Evolutionary conservation across 2,329 filamentous ascomycete species (phyloP), one percentile per base, ranked within the genome.

Genomic region (Ophiostoma pallidulum): DNA sequence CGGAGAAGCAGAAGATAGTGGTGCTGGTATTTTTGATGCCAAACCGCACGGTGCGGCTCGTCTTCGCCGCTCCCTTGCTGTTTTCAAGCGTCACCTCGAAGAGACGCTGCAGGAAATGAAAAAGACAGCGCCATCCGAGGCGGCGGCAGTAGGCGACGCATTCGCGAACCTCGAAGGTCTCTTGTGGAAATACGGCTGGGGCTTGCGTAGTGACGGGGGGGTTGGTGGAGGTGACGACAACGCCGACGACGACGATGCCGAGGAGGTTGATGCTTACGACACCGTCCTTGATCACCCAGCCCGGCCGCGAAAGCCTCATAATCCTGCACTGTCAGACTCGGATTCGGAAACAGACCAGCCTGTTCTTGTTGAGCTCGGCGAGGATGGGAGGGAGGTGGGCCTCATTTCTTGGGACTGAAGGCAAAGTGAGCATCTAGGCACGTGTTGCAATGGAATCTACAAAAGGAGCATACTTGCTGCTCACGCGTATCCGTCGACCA

Each of bases 21-120:
- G 50, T 8, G 49, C 42, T 4, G 52, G 56, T 47, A 50, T 68
- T 13, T 58, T 69, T 16, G 62, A 67, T 48, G 59, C 61, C 46
- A 60, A 62, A 46, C 62, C 63, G 1, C 58, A 56, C 14, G 55
- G 60, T 46, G 60, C 56, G 35, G 50, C 41, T 8, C 56, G 53
- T 22, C 58, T 82, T 38, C 69, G 68, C 32, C 62, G 69, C 10
- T 63, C 72, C 5, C 64, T 82, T 38, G 72, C 68, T 0, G 64
- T 71, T 9, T 82, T 79, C 65, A 77, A 74, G 54, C 66, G 69
- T 2, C 69, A 71, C 8, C 62, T 82, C 9, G 66, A 73, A 32
- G 73, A 76, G 56, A 54, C 67, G 26, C 56, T 77, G 4, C 59
- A 65, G 6, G 60, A 58, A 2, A 59, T 66, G 6, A 64, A 63